Percentiles rank a stretch among this genome's conserved stretches.
Evolutionary conservation across 305 asterid species (phyloP).

Genomic region (Vinca major): DNA sequence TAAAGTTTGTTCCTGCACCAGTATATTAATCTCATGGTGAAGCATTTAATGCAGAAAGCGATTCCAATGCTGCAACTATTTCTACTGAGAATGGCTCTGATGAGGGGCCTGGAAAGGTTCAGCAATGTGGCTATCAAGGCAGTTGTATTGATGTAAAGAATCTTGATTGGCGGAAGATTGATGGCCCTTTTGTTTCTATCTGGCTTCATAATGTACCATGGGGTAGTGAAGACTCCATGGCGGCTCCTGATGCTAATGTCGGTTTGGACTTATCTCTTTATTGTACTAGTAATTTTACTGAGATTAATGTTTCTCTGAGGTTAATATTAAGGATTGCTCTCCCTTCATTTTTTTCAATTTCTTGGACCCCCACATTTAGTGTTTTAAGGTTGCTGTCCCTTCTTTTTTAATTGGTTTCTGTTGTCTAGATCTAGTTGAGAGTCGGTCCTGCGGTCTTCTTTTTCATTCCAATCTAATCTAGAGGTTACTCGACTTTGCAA

Average conservation of each 20-base stretch:
- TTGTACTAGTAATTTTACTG: neutral
- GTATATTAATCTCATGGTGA: slow-evolving; percentile 72
- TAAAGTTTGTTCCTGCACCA: slow-evolving; percentile 63
- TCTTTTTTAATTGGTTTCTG: neutral
- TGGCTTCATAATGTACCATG: slow-evolving; percentile 99
- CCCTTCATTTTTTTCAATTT: neutral
- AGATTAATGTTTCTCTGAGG: neutral
- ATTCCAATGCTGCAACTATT: slow-evolving; percentile 26
- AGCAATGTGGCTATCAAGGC: slow-evolving; percentile 50
- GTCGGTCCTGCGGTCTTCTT: neutral
- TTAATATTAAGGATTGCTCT: neutral
- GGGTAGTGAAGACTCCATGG: slow-evolving; percentile 84
- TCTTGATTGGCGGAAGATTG: slow-evolving; percentile 68
- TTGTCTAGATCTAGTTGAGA: neutral
- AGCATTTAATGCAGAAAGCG: slow-evolving; percentile 35
- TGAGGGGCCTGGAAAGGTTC: slow-evolving; percentile 17
- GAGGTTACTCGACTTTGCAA: neutral
- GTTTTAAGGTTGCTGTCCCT: neutral
- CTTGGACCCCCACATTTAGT: neutral
- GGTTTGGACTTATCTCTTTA: slow-evolving; percentile 14
- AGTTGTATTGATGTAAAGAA: slow-evolving; percentile 45
- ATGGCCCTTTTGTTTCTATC: slow-evolving; percentile 81
- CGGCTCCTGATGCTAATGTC: slow-evolving; percentile 96
- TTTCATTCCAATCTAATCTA: neutral
- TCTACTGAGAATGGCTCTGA: slow-evolving; percentile 20